A percentile compares a stretch with the other conserved stretches of the same genome.
phyloP scores from a whole-genome alignment of 768 basidiomycete species.

The Xanthoconium purpureum region DNA sequence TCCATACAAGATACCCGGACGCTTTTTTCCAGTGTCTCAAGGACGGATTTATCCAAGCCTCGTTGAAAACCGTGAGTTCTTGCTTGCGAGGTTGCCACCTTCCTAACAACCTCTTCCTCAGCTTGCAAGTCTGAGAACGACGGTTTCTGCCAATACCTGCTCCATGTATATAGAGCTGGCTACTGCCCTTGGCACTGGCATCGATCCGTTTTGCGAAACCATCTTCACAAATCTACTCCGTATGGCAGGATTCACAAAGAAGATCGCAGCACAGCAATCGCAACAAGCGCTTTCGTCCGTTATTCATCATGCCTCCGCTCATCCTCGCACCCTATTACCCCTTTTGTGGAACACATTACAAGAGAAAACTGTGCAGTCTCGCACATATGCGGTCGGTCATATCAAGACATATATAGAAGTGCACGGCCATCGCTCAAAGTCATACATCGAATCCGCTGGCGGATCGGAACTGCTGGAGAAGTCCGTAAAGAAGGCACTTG shows the following conservation, averaged over 20 bases:
- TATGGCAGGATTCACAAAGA: conserved; percentile 91
- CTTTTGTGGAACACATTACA: conserved; percentile 65
- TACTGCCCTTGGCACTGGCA: conserved; percentile 52
- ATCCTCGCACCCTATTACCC: conserved; percentile 65
- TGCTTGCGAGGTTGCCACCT: background rate
- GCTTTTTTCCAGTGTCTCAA: conserved; percentile 74
- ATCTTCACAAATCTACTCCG: conserved; percentile 74
- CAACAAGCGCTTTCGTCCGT: conserved; percentile 70
- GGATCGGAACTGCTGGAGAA: conserved; percentile 73
- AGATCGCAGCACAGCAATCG: conserved; percentile 82
- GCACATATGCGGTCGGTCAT: conserved; percentile 66
- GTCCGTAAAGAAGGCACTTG: conserved; percentile 66
- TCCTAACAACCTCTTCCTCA: conserved; percentile 30
- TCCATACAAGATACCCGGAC: conserved; percentile 69
- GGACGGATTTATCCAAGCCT: conserved; percentile 74
- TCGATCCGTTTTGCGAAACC: conserved; percentile 81
- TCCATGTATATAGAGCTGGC: conserved; percentile 75
- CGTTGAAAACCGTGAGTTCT: conserved; percentile 74
- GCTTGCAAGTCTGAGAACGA: conserved; percentile 89
- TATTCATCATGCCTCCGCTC: conserved; percentile 65
- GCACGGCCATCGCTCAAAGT: conserved; percentile 64
- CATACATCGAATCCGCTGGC: conserved; percentile 65
- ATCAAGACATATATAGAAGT: conserved; percentile 70
- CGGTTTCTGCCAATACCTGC: conserved; percentile 77
- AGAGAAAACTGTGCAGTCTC: conserved; percentile 79